Evolutionary conservation across 1,284 basidiomycete genomes (phyloP), one percentile per base, ranked within the genome.

Genomic region (Ustilago curta): DNA sequence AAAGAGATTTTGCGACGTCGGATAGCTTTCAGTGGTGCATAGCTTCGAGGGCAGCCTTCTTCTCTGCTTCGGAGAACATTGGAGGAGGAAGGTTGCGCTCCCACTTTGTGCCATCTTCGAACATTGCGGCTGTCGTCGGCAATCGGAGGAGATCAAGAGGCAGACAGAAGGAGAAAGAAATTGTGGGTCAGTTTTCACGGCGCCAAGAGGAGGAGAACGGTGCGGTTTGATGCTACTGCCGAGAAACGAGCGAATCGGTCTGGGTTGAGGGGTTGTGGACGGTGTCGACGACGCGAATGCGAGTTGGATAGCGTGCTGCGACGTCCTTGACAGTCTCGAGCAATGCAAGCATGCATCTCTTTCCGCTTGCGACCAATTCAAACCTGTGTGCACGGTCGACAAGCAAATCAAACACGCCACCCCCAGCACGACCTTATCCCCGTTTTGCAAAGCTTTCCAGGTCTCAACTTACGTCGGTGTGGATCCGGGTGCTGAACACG

Each of bases 401-500:
- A 23, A 9, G 21, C 8, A 2, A 37, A 4, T 12, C 11, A 31
- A 31, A 9, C 11, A 52, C 16, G n/a, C 31, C 31, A 9, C 3
- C 29, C 8, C 27, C 23, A 47, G 27, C 1, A 3, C 4, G n/a
- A 16, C 5, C 16, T 29, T 7, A 29, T n/a, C 27, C 5, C 19
- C 25, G 11, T n/a, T 8, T 32, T n/a, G 4, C 5, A n/a, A 7
- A 23, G 11, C 19, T 50, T 12, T 23, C 3, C n/a, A n/a, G 21
- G 8, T 21, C 37, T 14, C 27, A 25, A 88, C 90, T 87, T 86
- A 97, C 95, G 87, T 86, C 92, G 91, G 86, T 95, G 94, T 53
- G 95, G 95, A 86, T 97, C 95, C 12, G 94, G 95, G 85, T 97
- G 95, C 73, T 87, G 87, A 79, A 87, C 89, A 32, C 86, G 86